phyloP scores from a whole-genome alignment of 306 rosid genomes.

The Abrus precatorius region DNA sequence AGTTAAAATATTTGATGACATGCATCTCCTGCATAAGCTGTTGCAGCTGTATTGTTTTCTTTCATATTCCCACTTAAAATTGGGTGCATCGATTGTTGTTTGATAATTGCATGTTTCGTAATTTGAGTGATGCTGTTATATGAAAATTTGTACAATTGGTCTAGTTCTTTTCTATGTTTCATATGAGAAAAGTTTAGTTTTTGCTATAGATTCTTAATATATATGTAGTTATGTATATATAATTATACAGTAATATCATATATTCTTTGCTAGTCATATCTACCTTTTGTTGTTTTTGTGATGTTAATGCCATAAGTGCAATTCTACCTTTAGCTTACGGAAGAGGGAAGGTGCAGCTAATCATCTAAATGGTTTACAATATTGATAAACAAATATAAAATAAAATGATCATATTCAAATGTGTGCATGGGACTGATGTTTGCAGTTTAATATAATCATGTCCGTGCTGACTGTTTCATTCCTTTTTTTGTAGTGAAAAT shows the following conservation, averaged over 20 bases:
- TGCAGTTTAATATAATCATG: constrained; percentile 10
- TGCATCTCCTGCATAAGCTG: neutral
- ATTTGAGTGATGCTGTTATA: neutral
- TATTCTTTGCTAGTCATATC: neutral
- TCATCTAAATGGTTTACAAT: constrained; percentile 1
- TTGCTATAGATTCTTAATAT: neutral
- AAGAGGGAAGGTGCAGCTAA: neutral
- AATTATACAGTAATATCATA: neutral
- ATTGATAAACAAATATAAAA: constrained; percentile 21
- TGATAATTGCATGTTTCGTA: neutral
- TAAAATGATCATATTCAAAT: constrained; percentile 8
- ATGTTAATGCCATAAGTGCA: neutral
- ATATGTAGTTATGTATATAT: neutral
- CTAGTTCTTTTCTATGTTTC: neutral
- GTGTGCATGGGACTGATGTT: neutral
- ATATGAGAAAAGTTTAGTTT: too few species aligned
- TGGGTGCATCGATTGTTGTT: neutral
- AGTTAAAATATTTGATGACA: neutral
- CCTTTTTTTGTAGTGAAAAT: constrained; percentile 53
- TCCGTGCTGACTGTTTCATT: constrained; percentile 18
- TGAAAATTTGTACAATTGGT: neutral
- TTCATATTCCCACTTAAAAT: neutral
- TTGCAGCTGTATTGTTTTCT: neutral
- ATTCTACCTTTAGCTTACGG: neutral
- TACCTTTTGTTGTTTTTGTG: neutral